Base-by-base conservation (phyloP, 139 green algal genomes). In the Mychonastes homosphaera region DNA sequence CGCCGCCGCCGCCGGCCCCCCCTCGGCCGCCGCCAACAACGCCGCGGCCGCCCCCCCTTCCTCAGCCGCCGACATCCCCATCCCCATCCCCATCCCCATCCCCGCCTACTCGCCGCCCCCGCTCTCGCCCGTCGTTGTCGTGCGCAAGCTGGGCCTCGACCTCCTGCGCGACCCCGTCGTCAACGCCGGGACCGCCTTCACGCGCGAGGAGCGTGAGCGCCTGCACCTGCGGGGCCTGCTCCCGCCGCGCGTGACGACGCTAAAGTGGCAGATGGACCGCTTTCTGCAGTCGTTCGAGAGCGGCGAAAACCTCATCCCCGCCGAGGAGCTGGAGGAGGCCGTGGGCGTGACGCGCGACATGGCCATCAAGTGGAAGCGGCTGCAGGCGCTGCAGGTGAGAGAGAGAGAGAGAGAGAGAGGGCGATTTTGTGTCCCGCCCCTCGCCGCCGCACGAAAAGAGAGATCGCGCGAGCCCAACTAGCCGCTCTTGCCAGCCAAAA, bases 151-250 rank as follows among this genome's bases (percentile, higher is more conserved):
- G n/a, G n/a, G n/a, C n/a, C n/a, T n/a, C n/a, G n/a, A n/a, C n/a
- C n/a, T n/a, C n/a, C n/a, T n/a, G n/a, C n/a, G n/a, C n/a, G n/a
- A n/a, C n/a, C n/a, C n/a, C n/a, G n/a, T n/a, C n/a, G n/a, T n/a
- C n/a, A n/a, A n/a, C n/a, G 33, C 27, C 38, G 86, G 91, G 48
- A 95, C 83, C 5, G 83, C 80, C 0, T 94, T 95, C 54, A 71
- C 73, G 2, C 21, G 64, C 1, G 44, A 72, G 8, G 91, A 98
- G 64, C 69, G 90, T 0, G 91, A 98, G 54, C 70, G 90, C 1
- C 60, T 98, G 27, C 80, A 79, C 0, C 60, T 98, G 27, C 65
- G 90, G 2, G 91, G 91, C 16, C 74, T 98, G 27, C 72, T 97
- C 47, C 91, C 91, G 10, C 80, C 84, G 1, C 41, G 73, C 1